phyloP scores from a whole-genome alignment of 75 land plant species.

The Sequoiadendron giganteum region DNA sequence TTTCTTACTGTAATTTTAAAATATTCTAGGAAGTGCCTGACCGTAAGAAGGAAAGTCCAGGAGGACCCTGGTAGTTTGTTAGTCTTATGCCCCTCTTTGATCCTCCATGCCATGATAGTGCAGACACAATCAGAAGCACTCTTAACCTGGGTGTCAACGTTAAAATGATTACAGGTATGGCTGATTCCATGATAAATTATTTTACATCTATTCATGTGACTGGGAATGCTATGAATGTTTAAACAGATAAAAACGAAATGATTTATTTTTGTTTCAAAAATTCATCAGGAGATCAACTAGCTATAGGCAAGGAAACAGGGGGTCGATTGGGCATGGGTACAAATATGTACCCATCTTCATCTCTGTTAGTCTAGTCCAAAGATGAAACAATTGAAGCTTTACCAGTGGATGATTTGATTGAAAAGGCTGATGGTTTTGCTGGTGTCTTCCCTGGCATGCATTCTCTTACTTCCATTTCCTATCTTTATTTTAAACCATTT shows the following conservation, averaged over 20 bases:
- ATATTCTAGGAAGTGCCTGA: slow-evolving; percentile 60
- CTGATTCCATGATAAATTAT: not conserved
- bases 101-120: slow-evolving; percentile 75
- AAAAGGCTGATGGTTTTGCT: too few relatives aligned
- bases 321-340: too few relatives aligned
- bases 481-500: not conserved
- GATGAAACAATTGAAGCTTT: too few relatives aligned
- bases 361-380: too few relatives aligned
- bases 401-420: too few relatives aligned
- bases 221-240: not conserved
- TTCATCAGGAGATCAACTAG: slow-evolving; percentile 18
- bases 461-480: not conserved
- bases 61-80: slow-evolving; percentile 60
- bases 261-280: not conserved
- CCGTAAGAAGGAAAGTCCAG: slow-evolving; percentile 60
- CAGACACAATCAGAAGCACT: slow-evolving; percentile 73
- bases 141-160: slow-evolving; percentile 70
- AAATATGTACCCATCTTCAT: too few relatives aligned
- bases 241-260: not conserved
- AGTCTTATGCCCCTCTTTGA: slow-evolving; percentile 16
- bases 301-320: too few relatives aligned
- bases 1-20: not conserved
- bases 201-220: not conserved
- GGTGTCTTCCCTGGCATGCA: slow-evolving; percentile 19
- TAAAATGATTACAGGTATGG: slow-evolving; percentile 20